phyloP scores from a whole-genome alignment of 2,329 filamentous ascomycete species.

The Hypoxylon sp. region DNA sequence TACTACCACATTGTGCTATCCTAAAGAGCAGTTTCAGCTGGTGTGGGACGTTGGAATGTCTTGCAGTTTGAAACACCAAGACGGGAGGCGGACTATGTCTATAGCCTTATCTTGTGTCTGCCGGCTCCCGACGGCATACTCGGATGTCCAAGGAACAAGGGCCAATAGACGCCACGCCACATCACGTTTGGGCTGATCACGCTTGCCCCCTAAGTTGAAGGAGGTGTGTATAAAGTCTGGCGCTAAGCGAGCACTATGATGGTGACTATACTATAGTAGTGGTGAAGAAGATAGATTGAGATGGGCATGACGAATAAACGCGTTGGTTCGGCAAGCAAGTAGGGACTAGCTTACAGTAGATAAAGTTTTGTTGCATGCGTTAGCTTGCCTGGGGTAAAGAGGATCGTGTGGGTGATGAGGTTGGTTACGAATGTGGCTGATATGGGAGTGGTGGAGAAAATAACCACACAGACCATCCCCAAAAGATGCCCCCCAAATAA shows the following conservation, averaged over 20 bases:
- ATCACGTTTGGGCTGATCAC: constrained; percentile 31
- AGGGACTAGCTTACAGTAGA: constrained; percentile 34
- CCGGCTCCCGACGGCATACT: constrained; percentile 28
- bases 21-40: background rate
- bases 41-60: constrained; percentile 33
- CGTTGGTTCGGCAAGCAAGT: constrained; percentile 36
- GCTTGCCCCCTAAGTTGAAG: constrained; percentile 29
- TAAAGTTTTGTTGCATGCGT: constrained; percentile 39
- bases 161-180: constrained; percentile 32
- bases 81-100: constrained; percentile 25
- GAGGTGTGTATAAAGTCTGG: constrained; percentile 27
- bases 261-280: background rate
- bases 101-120: constrained; percentile 37
- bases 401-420: constrained; percentile 21
- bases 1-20: background rate
- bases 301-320: constrained; percentile 25
- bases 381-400: constrained; percentile 33
- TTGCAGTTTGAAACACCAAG: constrained; percentile 26
- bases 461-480: constrained; percentile 20
- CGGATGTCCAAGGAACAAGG: background rate
- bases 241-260: constrained; percentile 9
- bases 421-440: constrained; percentile 39
- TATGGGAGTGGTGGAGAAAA: constrained; percentile 32
- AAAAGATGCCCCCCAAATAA: constrained; percentile 20
- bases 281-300: constrained; percentile 9